Conservation (phyloP, 192 early-diverging fungal genomes). For the Allomyces macrogynus region DNA sequence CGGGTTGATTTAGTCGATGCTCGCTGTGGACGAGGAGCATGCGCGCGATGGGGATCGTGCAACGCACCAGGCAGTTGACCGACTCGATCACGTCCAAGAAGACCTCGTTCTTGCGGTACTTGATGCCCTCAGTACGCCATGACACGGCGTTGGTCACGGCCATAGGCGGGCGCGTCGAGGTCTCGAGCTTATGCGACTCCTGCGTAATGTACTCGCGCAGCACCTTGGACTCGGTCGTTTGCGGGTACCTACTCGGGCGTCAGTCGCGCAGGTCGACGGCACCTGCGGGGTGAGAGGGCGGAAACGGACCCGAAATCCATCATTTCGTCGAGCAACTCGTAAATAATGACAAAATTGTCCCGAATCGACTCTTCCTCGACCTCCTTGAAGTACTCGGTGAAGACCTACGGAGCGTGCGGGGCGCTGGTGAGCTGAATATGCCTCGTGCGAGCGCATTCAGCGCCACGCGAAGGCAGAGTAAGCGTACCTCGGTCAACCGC, state of each 20-base stretch:
- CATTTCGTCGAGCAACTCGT: constrained; percentile 78
- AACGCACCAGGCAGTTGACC: constrained; percentile 39
- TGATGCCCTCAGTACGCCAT: constrained; percentile 47
- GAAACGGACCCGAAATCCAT: constrained; percentile 53
- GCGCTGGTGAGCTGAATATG: too few relatives aligned
- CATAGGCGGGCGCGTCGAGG: constrained; percentile 72
- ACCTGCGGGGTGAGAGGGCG: too few relatives aligned
- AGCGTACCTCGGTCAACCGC: constrained; percentile 54
- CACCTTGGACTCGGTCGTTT: constrained; percentile 74
- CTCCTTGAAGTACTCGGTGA: constrained; percentile 81
- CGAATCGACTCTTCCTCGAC: constrained; percentile 76
- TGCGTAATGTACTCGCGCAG: constrained; percentile 90
- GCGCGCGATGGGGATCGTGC: background rate
- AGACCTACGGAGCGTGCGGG: constrained; percentile 27
- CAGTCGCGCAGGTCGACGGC: too few relatives aligned
- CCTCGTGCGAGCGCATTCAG: too few relatives aligned
- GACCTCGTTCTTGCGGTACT: constrained; percentile 54
- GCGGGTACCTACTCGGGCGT: constrained; percentile 27
- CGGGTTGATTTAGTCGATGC: too few relatives aligned
- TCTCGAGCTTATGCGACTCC: constrained; percentile 85
- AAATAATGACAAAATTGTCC: constrained; percentile 81
- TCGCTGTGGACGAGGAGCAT: too few relatives aligned
- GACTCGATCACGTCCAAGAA: constrained; percentile 57
- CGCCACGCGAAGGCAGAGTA: background rate
- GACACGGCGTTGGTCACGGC: constrained; percentile 53